Conservation (phyloP, 441 rosid genomes). For the Jatropha multifida region DNA sequence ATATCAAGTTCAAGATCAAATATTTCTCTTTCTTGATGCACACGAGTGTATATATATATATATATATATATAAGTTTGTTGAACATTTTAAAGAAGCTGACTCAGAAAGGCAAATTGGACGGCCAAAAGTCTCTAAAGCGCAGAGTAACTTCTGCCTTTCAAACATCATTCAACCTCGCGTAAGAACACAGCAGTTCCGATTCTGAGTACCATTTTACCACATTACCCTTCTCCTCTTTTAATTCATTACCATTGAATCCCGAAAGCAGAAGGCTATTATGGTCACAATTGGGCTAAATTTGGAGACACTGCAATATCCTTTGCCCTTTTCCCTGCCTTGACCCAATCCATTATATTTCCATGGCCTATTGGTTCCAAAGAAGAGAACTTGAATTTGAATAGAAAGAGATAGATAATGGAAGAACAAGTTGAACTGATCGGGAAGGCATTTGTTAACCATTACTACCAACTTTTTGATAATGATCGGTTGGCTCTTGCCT, state of each 20-base stretch:
- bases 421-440: constrained; percentile 62
- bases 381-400: constrained; percentile 12
- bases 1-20: too few relatives aligned
- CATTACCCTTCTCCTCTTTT: neutral
- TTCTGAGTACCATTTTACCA: constrained; percentile 22
- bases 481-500: constrained; percentile 47
- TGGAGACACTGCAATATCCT: neutral
- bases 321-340: neutral
- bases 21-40: too few relatives aligned
- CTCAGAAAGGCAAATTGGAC: constrained; percentile 1
- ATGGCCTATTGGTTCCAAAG: constrained; percentile 6
- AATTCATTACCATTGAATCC: neutral
- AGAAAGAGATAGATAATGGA: constrained; percentile 37
- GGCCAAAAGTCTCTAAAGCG: constrained; percentile 13
- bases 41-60: too few relatives aligned
- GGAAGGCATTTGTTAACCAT: constrained; percentile 73
- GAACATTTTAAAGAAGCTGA: neutral
- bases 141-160: neutral
- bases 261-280: constrained; percentile 22
- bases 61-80: neutral
- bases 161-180: constrained; percentile 36
- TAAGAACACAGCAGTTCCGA: constrained; percentile 39
- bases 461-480: constrained; percentile 72
- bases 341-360: neutral
- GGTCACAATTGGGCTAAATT: constrained; percentile 9